Evolutionary conservation across 2,329 filamentous ascomycete genomes (phyloP).

Genomic region (Xylaria sp.): DNA sequence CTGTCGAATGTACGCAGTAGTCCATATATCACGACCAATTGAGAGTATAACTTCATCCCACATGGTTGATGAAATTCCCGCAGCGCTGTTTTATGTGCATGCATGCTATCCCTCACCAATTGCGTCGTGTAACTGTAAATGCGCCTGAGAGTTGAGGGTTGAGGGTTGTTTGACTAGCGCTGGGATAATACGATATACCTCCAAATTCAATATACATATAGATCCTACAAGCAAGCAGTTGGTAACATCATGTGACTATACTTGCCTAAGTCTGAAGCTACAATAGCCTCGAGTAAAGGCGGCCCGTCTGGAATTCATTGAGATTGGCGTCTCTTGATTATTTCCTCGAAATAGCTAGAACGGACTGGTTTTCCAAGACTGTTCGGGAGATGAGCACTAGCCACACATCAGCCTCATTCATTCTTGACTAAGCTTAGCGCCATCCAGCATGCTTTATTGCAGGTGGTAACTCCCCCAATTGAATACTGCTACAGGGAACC

Average conservation of each 20-base stretch:
- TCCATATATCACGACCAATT: constrained; percentile 1
- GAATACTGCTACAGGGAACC: no score
- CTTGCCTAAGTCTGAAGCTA: neutral
- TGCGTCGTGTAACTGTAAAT: neutral
- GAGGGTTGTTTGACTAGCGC: no score
- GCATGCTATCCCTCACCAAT: neutral
- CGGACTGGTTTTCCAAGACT: no score
- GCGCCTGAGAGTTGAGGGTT: no score
- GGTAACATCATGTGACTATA: constrained; percentile 12
- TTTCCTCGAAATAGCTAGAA: no score
- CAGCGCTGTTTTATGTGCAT: constrained; percentile 10
- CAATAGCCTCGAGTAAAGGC: neutral
- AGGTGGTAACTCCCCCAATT: no score
- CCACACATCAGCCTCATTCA: constrained; percentile 8
- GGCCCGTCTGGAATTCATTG: neutral
- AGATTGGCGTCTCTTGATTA: neutral
- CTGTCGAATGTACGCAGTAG: neutral
- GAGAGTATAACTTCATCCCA: neutral
- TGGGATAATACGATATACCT: no score
- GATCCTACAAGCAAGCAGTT: neutral
- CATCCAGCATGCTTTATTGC: neutral
- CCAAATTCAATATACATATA: neutral
- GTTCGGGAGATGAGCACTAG: neutral
- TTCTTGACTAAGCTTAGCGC: neutral
- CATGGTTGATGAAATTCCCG: constrained; percentile 26